Evolutionary conservation across 2,329 filamentous ascomycete species (phyloP).

Genomic region (Fusarium sp.): DNA sequence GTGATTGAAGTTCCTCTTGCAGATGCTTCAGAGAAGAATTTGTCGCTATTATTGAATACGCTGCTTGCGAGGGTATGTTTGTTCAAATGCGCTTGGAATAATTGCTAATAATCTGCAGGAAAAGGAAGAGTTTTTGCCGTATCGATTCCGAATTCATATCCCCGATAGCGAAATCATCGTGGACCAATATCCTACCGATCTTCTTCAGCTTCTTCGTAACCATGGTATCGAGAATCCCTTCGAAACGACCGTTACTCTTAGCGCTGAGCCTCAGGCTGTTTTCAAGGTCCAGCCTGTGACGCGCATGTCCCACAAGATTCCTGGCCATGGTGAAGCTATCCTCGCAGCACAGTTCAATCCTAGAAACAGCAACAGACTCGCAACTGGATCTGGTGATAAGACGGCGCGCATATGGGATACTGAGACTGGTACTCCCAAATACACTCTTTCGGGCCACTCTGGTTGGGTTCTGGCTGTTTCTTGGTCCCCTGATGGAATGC

Average conservation of each 20-base stretch:
- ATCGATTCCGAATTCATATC: constrained; percentile 70
- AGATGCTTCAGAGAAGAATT: constrained; percentile 88
- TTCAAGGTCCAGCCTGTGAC: constrained; percentile 94
- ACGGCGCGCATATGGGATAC: constrained; percentile 96
- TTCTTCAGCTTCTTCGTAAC: constrained; percentile 64
- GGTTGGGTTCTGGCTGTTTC: constrained; percentile 88
- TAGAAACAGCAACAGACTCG: constrained; percentile 78
- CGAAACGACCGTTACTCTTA: constrained; percentile 66
- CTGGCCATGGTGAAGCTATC: constrained; percentile 92
- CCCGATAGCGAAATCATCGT: constrained; percentile 64
- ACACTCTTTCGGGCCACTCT: constrained; percentile 87
- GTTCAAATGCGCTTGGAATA: background rate
- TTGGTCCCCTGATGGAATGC: constrained; percentile 85
- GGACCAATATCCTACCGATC: constrained; percentile 67
- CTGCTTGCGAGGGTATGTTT: constrained; percentile 76
- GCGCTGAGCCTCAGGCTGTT: constrained; percentile 84
- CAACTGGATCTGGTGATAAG: constrained; percentile 90
- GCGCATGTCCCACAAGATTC: constrained; percentile 87
- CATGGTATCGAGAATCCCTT: constrained; percentile 70
- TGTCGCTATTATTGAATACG: constrained; percentile 88
- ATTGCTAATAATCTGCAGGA: constrained; percentile 53
- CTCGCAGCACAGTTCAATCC: constrained; percentile 89
- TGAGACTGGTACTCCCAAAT: constrained; percentile 88
- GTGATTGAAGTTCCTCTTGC: constrained; percentile 80
- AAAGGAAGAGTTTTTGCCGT: constrained; percentile 69